These are phyloP conservation scores for Mycena maculata DNA, from an alignment of 768 basidiomycete genomes.

Conservation along the genomic window DNA sequence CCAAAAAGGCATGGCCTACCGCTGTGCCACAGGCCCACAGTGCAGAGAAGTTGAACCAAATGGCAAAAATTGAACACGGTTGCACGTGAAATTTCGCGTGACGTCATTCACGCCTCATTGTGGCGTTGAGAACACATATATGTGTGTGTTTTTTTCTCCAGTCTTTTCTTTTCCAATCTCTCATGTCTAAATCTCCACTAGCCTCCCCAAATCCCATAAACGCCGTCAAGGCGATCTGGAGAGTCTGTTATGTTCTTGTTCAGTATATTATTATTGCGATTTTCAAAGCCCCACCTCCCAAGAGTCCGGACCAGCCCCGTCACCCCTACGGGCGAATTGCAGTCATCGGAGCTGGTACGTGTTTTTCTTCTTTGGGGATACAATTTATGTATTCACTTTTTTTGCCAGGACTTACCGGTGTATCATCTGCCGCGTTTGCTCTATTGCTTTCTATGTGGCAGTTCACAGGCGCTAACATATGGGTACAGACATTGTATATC, in stretches of 20 bases:
- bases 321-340: conserved; percentile 59
- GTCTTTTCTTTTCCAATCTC: conserved; percentile 1
- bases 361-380: background rate
- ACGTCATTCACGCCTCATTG: conserved; percentile 15
- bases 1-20: no score
- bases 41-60: background rate
- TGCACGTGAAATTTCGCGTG: conserved; percentile 15
- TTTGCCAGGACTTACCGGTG: conserved; percentile 51
- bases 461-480: background rate
- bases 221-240: conserved; percentile 36
- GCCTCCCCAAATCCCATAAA: conserved; percentile 22
- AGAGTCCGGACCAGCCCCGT: conserved; percentile 36
- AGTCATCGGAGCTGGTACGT: conserved; percentile 57
- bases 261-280: conserved; percentile 52
- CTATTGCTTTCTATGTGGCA: background rate
- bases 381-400: background rate
- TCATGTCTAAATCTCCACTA: conserved; percentile 9
- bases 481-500: conserved; percentile 54
- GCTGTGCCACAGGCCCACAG: no score
- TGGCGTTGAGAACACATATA: background rate
- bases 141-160: no score
- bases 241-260: conserved; percentile 46
- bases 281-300: conserved; percentile 53
- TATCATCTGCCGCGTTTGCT: conserved; percentile 61
- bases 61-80: background rate